Conservation (phyloP, 352 stramenopile species). For the Globisporangium apiculatum region DNA sequence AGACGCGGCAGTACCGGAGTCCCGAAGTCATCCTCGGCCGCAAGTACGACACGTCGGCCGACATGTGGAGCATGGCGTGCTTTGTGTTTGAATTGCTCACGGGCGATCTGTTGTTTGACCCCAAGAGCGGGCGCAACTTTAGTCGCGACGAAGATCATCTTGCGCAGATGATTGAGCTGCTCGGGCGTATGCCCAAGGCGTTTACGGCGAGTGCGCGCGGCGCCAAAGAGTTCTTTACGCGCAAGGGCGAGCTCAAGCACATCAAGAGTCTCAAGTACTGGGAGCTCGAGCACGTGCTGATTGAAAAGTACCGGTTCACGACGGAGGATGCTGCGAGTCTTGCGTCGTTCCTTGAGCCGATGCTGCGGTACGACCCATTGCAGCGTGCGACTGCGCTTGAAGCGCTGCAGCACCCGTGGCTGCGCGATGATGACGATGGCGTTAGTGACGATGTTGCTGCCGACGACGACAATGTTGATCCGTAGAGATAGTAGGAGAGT, state of each 20-base stretch:
- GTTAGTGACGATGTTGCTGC: slow-evolving; percentile 12
- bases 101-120: slow-evolving; percentile 99
- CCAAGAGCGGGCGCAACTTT: slow-evolving; percentile 85
- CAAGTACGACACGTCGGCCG: slow-evolving; percentile 97
- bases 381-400: slow-evolving; percentile 91
- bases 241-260: slow-evolving; percentile 95
- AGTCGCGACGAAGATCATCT: slow-evolving; percentile 95
- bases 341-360: slow-evolving; percentile 92
- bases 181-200: slow-evolving; percentile 95
- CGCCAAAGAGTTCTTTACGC: slow-evolving; percentile 96
- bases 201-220: slow-evolving; percentile 68
- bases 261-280: slow-evolving; percentile 98
- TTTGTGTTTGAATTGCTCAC: slow-evolving; percentile 99
- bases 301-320: slow-evolving; percentile 95
- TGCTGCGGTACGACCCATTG: slow-evolving; percentile 85
- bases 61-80: slow-evolving; percentile 99
- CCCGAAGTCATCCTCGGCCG: slow-evolving; percentile 97
- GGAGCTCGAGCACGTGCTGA: slow-evolving; percentile 94
- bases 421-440: slow-evolving; percentile 26
- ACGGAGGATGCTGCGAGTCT: slow-evolving; percentile 83
- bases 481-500: slow-evolving; percentile 3
- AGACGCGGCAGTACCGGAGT: slow-evolving; percentile 99
- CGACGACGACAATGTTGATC: slow-evolving; percentile 7
- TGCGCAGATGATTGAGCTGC: slow-evolving; percentile 98
- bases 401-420: slow-evolving; percentile 93